Evolutionary conservation across 176 grass and related monocot species (phyloP).

Genomic region (Rhynchospora pubera): DNA sequence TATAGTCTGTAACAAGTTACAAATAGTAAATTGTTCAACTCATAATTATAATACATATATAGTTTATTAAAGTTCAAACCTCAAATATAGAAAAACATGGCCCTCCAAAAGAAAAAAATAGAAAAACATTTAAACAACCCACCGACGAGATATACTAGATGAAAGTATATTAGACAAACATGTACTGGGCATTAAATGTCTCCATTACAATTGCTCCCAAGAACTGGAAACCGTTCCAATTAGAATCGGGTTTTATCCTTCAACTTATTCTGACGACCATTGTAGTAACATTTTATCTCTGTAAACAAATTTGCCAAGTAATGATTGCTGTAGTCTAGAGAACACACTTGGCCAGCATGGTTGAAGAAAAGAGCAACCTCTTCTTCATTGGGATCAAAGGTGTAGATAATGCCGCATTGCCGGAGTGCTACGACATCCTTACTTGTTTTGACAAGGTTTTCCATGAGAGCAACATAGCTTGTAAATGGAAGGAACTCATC

Average conservation of each 20-base stretch:
- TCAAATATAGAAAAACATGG: no score
- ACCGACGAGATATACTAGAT: background rate
- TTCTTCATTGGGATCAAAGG: slow-evolving; percentile 13
- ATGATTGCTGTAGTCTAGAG: background rate
- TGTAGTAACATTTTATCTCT: background rate
- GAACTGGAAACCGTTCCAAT: background rate
- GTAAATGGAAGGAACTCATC: background rate
- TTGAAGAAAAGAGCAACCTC: slow-evolving; percentile 11
- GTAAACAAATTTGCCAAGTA: slow-evolving; percentile 2
- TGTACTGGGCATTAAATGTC: background rate
- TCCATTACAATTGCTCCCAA: background rate
- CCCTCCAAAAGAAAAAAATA: background rate
- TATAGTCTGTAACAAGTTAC: no score
- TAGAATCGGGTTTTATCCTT: background rate
- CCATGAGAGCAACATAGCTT: background rate
- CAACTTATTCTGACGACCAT: background rate
- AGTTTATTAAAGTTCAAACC: no score
- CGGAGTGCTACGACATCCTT: background rate
- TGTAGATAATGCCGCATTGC: background rate
- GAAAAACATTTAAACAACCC: no score
- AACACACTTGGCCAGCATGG: background rate
- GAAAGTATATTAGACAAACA: background rate
- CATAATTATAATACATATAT: no score
- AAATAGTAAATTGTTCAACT: background rate
- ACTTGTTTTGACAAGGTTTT: slow-evolving; percentile 16